A percentile compares a stretch with the other conserved stretches of the same genome.
Evolutionary conservation across 2,329 filamentous ascomycete species (phyloP).

Genomic region (Claviceps sp.): DNA sequence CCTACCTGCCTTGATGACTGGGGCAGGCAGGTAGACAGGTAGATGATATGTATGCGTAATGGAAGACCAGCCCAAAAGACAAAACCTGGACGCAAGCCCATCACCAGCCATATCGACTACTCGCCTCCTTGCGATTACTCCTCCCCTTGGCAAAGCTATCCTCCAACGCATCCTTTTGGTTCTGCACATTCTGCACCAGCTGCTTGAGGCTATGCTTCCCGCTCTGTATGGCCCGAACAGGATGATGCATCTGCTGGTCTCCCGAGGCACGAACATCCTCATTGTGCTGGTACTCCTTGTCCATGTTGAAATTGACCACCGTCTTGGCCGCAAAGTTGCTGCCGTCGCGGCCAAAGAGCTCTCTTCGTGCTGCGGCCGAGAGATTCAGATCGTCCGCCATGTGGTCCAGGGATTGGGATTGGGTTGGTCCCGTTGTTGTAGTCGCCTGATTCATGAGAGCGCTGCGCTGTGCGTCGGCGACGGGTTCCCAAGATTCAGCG

Average conservation of each 20-base stretch:
- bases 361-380: slow-evolving; percentile 60
- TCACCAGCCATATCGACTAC: slow-evolving; percentile 68
- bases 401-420: slow-evolving; percentile 52
- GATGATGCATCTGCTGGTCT: slow-evolving; percentile 63
- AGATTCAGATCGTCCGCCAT: slow-evolving; percentile 71
- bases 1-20: too few relatives aligned
- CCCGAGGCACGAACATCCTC: slow-evolving; percentile 59
- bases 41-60: too few relatives aligned
- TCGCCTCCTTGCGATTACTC: slow-evolving; percentile 69
- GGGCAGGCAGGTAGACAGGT: too few relatives aligned
- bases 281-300: slow-evolving; percentile 75
- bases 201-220: slow-evolving; percentile 78
- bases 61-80: too few relatives aligned
- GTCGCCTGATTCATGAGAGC: slow-evolving; percentile 18
- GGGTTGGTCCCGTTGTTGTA: slow-evolving; percentile 17
- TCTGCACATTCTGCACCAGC: slow-evolving; percentile 69
- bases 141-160: slow-evolving; percentile 79
- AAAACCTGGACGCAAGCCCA: not conserved
- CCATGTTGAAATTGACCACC: slow-evolving; percentile 79
- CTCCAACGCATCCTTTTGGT: slow-evolving; percentile 75
- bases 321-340: slow-evolving; percentile 30
- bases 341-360: slow-evolving; percentile 65
- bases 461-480: not conserved
- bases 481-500: too few relatives aligned
- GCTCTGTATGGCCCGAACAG: slow-evolving; percentile 72